Evolutionary conservation across 345 rosid species (phyloP), one percentile per base, ranked within the genome.

Genomic region (Rhizophora apiculata): DNA sequence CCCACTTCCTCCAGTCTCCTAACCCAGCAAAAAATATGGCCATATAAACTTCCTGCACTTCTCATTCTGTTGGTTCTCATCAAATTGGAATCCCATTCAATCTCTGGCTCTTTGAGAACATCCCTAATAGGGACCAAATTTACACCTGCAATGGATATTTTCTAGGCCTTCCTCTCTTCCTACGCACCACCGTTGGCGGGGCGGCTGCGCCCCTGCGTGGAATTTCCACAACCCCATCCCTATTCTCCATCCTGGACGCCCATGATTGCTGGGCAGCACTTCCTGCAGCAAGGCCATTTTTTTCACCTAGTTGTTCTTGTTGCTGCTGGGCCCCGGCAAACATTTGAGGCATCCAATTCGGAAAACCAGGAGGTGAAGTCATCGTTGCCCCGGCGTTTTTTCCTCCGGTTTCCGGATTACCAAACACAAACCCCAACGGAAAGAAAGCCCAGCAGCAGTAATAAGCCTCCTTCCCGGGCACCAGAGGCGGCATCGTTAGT

Each of bases 381-480:
- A 5, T 1, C 36, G 30, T 53, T 5, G 24, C 65, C 26, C 36
- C 52, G 10, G 49, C 24, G 21, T 27, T 72, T 68, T 74, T 56
- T 31, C 67, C 81, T 15, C 72, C 75, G 43, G 70, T 78, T 10
- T 79, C 87, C 5, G 74, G 75, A 63, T 39, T 63, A 6, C 76
- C 83, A 54, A 63, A 61, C 9, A 63, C 76, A 39, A 82, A 95
- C 9, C 96, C 98, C 75, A 95, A 60, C 1, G 98, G 99, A 19
- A 95, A 95, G 46, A 85, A 83, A 0, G 92, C 96, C 99, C 98
- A 95, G 63, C 93, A 82, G 61, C 96, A 95, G 39, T 86, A 88
- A 73, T 95, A 95, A 29, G 89, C 89, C 3, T 95, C 99, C 74
- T 82, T 82, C 0, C 98, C 97, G 1, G 92, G 96, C 2, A 90